phyloP scores from a whole-genome alignment of 768 basidiomycete genomes.

The Rhodotorula toruloides region DNA sequence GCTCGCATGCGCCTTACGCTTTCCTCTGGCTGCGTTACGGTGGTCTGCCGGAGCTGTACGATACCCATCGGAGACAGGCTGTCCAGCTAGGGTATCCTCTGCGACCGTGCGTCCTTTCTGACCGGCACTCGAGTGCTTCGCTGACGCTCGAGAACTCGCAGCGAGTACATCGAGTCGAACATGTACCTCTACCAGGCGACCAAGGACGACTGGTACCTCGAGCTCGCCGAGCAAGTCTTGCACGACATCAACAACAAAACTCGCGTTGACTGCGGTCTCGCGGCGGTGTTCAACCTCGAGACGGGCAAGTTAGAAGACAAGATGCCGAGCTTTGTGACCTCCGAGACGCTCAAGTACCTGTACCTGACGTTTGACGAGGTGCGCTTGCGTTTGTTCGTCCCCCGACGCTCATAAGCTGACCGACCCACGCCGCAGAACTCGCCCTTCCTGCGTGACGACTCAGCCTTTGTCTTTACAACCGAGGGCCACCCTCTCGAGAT shows the following conservation, averaged over 20 bases:
- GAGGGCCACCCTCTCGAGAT: constrained; percentile 85
- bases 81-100: constrained; percentile 47
- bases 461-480: constrained; percentile 87
- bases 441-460: constrained; percentile 65
- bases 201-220: constrained; percentile 82
- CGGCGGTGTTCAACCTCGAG: constrained; percentile 72
- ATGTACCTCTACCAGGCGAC: constrained; percentile 97
- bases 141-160: constrained; percentile 36
- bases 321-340: constrained; percentile 79
- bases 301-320: constrained; percentile 67
- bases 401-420: not conserved
- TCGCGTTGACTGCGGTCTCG: constrained; percentile 79
- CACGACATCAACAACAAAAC: constrained; percentile 67
- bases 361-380: constrained; percentile 69
- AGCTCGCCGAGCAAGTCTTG: constrained; percentile 79
- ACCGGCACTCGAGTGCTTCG: not conserved
- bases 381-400: constrained; percentile 1
- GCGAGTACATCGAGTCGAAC: constrained; percentile 90
- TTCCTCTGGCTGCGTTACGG: constrained; percentile 63
- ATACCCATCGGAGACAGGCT: constrained; percentile 56
- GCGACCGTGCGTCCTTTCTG: constrained; percentile 35
- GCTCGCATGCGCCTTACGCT: constrained; percentile 52
- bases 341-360: constrained; percentile 62
- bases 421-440: constrained; percentile 57
- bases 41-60: constrained; percentile 88